Evolutionary conservation across 352 stramenopile genomes (phyloP).

Genomic region (Phytophthora podocarpi): DNA sequence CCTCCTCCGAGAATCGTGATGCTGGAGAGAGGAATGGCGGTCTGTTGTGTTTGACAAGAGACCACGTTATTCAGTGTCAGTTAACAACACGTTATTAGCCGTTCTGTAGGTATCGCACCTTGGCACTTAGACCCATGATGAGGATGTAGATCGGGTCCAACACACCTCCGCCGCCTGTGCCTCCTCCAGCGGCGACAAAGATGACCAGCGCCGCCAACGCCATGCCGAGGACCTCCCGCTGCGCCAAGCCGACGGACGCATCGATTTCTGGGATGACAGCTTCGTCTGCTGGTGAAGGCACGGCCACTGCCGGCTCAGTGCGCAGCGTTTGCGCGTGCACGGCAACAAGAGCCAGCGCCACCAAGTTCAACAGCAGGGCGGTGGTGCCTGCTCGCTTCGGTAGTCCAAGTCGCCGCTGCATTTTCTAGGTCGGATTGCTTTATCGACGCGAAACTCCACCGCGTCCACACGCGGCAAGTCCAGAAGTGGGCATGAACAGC

Average conservation of each 20-base stretch:
- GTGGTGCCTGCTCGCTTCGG: neutral
- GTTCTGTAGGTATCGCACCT: slow-evolving; percentile 37
- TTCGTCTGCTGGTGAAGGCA: slow-evolving; percentile 5
- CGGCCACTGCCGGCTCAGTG: neutral
- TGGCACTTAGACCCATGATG: slow-evolving; percentile 92
- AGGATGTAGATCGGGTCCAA: slow-evolving; percentile 97
- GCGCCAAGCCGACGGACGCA: slow-evolving; percentile 22
- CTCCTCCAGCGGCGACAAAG: slow-evolving; percentile 87
- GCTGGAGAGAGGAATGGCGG: slow-evolving; percentile 95
- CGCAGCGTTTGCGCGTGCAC: slow-evolving; percentile 20
- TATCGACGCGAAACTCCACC: neutral
- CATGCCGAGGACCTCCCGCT: slow-evolving; percentile 61
- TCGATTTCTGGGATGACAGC: slow-evolving; percentile 17
- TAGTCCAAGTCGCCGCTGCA: neutral
- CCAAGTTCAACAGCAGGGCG: neutral
- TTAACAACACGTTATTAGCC: neutral
- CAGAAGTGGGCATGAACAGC: slow-evolving; percentile 13
- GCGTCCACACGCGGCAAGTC: slow-evolving; percentile 4
- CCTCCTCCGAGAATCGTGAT: slow-evolving; percentile 94
- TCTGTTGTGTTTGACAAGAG: slow-evolving; percentile 35
- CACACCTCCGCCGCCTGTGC: slow-evolving; percentile 93
- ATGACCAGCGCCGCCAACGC: slow-evolving; percentile 65
- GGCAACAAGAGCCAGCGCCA: neutral
- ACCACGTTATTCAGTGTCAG: neutral
- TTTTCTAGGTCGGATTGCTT: neutral